These are phyloP conservation scores for Boletus sp. DNA, from an alignment of 768 basidiomycete genomes.

Conservation along the genomic window DNA sequence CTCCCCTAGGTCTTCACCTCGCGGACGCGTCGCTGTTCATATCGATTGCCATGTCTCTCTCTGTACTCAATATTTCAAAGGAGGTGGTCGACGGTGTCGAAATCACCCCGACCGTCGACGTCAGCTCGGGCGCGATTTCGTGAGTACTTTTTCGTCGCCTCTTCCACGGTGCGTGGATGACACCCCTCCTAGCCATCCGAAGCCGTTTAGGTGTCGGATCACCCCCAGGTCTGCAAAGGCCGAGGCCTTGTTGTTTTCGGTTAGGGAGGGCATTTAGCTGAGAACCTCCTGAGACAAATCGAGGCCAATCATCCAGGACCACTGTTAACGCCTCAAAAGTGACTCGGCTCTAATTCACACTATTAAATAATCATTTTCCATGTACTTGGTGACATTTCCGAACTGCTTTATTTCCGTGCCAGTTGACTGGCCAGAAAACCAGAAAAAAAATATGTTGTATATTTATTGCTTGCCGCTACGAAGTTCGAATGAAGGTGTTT, in stretches of 20 bases:
- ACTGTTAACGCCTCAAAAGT: too few species aligned
- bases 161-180: background rate
- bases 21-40: background rate
- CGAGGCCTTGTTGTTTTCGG: background rate
- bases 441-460: too few species aligned
- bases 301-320: too few species aligned
- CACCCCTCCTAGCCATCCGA: slow-evolving; percentile 37
- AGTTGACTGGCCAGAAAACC: too few species aligned
- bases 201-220: slow-evolving; percentile 54
- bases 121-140: slow-evolving; percentile 44
- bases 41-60: slow-evolving; percentile 37
- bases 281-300: too few species aligned
- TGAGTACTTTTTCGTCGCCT: slow-evolving; percentile 17
- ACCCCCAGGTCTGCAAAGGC: slow-evolving; percentile 49
- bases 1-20: background rate
- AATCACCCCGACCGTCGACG: slow-evolving; percentile 42
- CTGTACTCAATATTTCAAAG: slow-evolving; percentile 43
- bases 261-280: too few species aligned
- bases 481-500: too few species aligned
- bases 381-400: too few species aligned
- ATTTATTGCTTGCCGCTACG: too few species aligned
- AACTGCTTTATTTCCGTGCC: too few species aligned
- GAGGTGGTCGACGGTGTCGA: slow-evolving; percentile 39
- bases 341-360: too few species aligned
- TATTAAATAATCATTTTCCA: too few species aligned